phyloP scores from a whole-genome alignment of 176 grass and related monocot species.

The Alopecurus myosuroides region DNA sequence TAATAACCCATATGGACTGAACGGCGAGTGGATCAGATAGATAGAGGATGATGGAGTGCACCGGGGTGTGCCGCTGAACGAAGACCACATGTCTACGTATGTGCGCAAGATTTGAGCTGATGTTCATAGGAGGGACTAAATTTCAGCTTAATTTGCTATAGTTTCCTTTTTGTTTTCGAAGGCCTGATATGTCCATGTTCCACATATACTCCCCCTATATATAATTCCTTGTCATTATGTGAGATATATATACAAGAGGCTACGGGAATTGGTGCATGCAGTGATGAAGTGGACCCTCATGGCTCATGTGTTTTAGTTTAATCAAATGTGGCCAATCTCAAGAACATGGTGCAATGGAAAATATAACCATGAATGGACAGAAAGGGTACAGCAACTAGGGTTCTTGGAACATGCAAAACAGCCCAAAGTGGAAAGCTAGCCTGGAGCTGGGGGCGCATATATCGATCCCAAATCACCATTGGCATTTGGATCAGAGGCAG shows the following conservation, averaged over 20 bases:
- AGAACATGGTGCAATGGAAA: conserved; percentile 27
- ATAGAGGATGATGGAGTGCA: not conserved
- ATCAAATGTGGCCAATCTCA: conserved; percentile 17
- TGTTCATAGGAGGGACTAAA: conserved; percentile 2
- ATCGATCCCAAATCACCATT: conserved; percentile 26
- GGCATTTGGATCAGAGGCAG: conserved; percentile 37
- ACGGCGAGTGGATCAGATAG: not conserved
- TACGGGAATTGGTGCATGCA: not conserved
- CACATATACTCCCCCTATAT: conserved; percentile 6
- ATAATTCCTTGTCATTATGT: not conserved
- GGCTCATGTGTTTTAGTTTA: not conserved
- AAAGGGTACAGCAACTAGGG: conserved; percentile 40
- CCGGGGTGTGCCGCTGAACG: not conserved
- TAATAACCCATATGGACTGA: not conserved
- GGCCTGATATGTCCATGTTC: conserved; percentile 11
- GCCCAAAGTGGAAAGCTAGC: conserved; percentile 47
- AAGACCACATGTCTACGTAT: not conserved
- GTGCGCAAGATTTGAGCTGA: conserved; percentile 4
- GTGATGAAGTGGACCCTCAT: not conserved
- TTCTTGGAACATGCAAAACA: conserved; percentile 24
- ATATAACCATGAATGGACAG: conserved; percentile 18
- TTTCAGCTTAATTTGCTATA: not conserved
- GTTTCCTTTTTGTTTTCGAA: not conserved
- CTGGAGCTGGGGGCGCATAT: conserved; percentile 20
- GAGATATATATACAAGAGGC: not conserved